phyloP scores from a whole-genome alignment of 1,284 basidiomycete species.

The Neolentinus lepideus region DNA sequence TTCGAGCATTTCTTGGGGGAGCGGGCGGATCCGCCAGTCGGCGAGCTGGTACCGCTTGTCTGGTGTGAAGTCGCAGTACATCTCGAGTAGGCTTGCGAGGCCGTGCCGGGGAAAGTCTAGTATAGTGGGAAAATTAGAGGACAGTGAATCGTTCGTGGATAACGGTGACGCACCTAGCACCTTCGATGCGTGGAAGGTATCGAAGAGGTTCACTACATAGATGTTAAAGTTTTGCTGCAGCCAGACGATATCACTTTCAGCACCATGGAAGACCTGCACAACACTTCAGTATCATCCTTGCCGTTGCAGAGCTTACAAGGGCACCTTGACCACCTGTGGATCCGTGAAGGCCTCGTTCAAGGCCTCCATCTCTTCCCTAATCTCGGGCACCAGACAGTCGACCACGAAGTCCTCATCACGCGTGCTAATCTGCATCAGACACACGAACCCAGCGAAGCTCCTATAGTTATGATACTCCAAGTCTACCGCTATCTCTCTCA shows the following conservation, averaged over 20 bases:
- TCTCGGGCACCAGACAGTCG: constrained; percentile 54
- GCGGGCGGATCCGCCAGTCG: constrained; percentile 92
- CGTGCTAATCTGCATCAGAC: constrained; percentile 91
- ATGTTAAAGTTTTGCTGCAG: constrained; percentile 93
- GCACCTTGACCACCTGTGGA: constrained; percentile 79
- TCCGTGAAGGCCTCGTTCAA: constrained; percentile 80
- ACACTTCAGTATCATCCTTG: constrained; percentile 1
- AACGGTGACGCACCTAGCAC: constrained; percentile 50
- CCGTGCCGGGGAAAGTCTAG: constrained; percentile 78
- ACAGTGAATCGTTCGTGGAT: constrained; percentile 6
- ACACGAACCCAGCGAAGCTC: constrained; percentile 83
- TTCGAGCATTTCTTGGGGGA: constrained; percentile 83
- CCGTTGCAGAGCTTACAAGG: constrained; percentile 9
- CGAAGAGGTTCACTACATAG: constrained; percentile 92
- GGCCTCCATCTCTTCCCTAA: constrained; percentile 72
- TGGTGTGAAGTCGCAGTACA: constrained; percentile 87
- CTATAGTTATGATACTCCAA: constrained; percentile 90
- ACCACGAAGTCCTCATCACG: constrained; percentile 83
- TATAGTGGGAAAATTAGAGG: not conserved
- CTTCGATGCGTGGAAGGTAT: constrained; percentile 93
- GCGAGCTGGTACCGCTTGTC: constrained; percentile 97
- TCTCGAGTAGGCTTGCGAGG: constrained; percentile 79
- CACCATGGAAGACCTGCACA: constrained; percentile 83
- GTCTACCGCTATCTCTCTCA: constrained; percentile 88
- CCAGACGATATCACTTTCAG: constrained; percentile 93